These are phyloP conservation scores for Cubamyces sp. DNA, from an alignment of 768 basidiomycete genomes.

Conservation along the genomic window DNA sequence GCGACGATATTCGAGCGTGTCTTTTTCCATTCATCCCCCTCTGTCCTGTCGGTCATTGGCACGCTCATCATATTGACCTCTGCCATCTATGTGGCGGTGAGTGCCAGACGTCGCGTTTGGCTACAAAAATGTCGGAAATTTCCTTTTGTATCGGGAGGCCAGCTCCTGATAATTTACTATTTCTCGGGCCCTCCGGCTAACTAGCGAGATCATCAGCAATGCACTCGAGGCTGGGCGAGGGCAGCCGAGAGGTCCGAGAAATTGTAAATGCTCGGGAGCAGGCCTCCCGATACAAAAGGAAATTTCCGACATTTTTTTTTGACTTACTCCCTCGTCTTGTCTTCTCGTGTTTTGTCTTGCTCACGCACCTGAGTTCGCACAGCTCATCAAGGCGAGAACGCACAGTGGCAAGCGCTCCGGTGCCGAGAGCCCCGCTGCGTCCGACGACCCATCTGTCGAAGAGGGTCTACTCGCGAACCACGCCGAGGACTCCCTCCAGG, in stretches of 20 bases:
- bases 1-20: constrained; percentile 65
- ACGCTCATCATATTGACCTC: constrained; percentile 64
- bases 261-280: too few species aligned
- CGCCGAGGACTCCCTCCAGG: constrained; percentile 5
- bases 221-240: too few species aligned
- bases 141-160: too few species aligned
- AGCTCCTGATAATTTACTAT: too few species aligned
- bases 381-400: constrained; percentile 29
- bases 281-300: too few species aligned
- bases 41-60: constrained; percentile 62
- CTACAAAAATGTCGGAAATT: too few species aligned
- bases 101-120: constrained; percentile 22
- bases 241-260: too few species aligned
- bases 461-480: constrained; percentile 32
- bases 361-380: background rate
- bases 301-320: too few species aligned
- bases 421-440: constrained; percentile 3
- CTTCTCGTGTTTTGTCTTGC: background rate
- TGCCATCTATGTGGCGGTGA: constrained; percentile 69
- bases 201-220: too few species aligned
- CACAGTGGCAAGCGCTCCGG: constrained; percentile 10
- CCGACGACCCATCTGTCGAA: constrained; percentile 32
- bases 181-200: too few species aligned
- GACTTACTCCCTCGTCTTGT: background rate
- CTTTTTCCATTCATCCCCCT: constrained; percentile 64